These are phyloP conservation scores for Penicillium waksmanii DNA, from an alignment of 495 filamentous ascomycete species.

Conservation along the genomic window DNA sequence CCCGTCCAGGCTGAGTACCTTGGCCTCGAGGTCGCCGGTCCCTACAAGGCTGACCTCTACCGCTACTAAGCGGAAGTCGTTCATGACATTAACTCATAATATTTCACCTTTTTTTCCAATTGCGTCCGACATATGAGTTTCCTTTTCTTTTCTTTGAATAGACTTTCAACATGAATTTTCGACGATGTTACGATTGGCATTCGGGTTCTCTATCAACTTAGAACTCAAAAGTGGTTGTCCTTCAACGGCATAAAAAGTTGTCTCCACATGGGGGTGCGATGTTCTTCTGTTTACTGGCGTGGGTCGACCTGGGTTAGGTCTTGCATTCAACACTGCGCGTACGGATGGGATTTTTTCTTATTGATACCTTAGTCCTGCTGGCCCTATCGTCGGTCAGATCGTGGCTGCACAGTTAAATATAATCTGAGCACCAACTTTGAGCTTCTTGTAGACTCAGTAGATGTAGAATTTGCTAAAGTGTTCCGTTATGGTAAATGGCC, in stretches of 20 bases:
- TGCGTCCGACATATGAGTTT: slow-evolving; percentile 46
- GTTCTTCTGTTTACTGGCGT: slow-evolving; percentile 39
- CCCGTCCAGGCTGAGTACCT: slow-evolving; percentile 92
- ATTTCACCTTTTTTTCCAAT: slow-evolving; percentile 23
- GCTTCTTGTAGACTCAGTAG: neutral
- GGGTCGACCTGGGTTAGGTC: slow-evolving; percentile 45
- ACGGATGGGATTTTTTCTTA: slow-evolving; percentile 33
- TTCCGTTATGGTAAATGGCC: too few relatives aligned
- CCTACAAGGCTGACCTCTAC: slow-evolving; percentile 87
- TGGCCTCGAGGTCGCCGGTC: slow-evolving; percentile 78
- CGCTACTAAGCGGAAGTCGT: slow-evolving; percentile 50
- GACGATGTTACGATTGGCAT: slow-evolving; percentile 64
- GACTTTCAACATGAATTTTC: slow-evolving; percentile 64
- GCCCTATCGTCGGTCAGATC: slow-evolving; percentile 4
- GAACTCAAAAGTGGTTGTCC: slow-evolving; percentile 62
- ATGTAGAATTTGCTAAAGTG: too few relatives aligned
- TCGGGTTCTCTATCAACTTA: slow-evolving; percentile 50
- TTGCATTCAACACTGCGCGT: slow-evolving; percentile 56
- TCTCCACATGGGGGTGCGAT: slow-evolving; percentile 42
- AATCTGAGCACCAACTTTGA: slow-evolving; percentile 15
- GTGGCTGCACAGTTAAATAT: slow-evolving; percentile 20
- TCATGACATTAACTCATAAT: neutral
- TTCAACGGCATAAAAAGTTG: slow-evolving; percentile 67
- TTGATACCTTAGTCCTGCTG: slow-evolving; percentile 31
- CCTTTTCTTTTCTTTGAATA: slow-evolving; percentile 37